phyloP scores from a whole-genome alignment of 2,329 filamentous ascomycete genomes.

The Trichoderma sp. region DNA sequence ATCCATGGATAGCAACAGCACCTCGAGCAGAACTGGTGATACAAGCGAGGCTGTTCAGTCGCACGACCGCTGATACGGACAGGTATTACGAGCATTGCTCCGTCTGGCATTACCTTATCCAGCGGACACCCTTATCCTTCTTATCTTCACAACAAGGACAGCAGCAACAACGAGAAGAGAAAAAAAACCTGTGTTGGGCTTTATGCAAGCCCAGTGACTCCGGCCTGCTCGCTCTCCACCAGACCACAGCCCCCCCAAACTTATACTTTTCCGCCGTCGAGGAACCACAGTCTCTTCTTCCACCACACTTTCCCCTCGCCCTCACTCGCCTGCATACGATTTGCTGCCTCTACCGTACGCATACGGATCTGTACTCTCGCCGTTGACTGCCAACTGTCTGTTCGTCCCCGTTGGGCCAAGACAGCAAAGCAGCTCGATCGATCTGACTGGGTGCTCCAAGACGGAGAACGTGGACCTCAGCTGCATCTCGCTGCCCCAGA shows the following conservation, averaged over 20 bases:
- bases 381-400: neutral
- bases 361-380: neutral
- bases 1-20: slow-evolving; percentile 28
- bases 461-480: neutral
- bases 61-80: neutral
- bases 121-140: slow-evolving; percentile 2
- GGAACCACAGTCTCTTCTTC: slow-evolving; percentile 18
- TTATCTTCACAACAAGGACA: neutral
- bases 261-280: slow-evolving; percentile 28
- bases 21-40: neutral
- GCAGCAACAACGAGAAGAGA: no score
- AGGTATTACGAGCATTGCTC: neutral
- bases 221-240: neutral
- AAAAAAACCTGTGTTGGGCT: neutral
- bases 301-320: slow-evolving; percentile 18
- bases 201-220: slow-evolving; percentile 23
- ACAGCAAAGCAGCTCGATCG: neutral
- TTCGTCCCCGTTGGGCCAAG: slow-evolving; percentile 7
- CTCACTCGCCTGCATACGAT: slow-evolving; percentile 18
- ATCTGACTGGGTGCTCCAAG: neutral
- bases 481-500: slow-evolving; percentile 24
- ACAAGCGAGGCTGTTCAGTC: neutral
- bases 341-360: no score
- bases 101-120: neutral
- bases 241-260: slow-evolving; percentile 23